Base-by-base conservation (phyloP, 2,329 filamentous ascomycete genomes). In the Erysiphe neolycopersici region DNA sequence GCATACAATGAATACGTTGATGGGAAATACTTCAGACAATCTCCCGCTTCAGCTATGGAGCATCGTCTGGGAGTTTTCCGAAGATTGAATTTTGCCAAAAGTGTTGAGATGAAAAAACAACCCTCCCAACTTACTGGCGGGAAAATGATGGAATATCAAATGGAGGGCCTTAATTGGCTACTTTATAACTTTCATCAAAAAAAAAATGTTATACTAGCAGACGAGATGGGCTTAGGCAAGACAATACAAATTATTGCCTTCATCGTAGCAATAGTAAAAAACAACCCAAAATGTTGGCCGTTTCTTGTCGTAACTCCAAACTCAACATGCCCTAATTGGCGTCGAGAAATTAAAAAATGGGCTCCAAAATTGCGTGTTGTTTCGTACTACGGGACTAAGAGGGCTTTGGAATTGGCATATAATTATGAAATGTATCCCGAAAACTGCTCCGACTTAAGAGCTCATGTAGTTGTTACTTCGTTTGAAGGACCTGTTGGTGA, bases 151-250 rank as follows among this genome's bases (percentile, higher is more conserved):
- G 71, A 74, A 31, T 95, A 98, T 54, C 89, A 98, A 57, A 62
- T 91, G 38, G 81, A 94, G 46, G 89, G 89, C 17, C 64, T 94
- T 43, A 94, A 95, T 53, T 98, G 89, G 85, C 69, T 98, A 2
- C 76, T 93, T 46, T 85, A 80, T 57, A 89, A 89, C 55, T 95
- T 82, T 65, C 79, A 84, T 53, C 66, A 71, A 42, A 68, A 76
- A 51, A 76, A 80, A 54, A 95, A 89, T 53, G 79, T 84, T 26
- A 87, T 95, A 46, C 69, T 95, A 6, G 89, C 89, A 0, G 89
- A 98, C 55, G 89, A 98, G 56, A 98, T 98, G 89, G 89, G 89
- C 36, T 70, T 98, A 1, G 89, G 89, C 30, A 98, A 98, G 63
- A 98, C 89, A 0, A 82, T 98, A 30, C 89, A 98, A 57, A 75